Base-by-base conservation (phyloP, 306 rosid genomes). In the Clitoria ternatea region DNA sequence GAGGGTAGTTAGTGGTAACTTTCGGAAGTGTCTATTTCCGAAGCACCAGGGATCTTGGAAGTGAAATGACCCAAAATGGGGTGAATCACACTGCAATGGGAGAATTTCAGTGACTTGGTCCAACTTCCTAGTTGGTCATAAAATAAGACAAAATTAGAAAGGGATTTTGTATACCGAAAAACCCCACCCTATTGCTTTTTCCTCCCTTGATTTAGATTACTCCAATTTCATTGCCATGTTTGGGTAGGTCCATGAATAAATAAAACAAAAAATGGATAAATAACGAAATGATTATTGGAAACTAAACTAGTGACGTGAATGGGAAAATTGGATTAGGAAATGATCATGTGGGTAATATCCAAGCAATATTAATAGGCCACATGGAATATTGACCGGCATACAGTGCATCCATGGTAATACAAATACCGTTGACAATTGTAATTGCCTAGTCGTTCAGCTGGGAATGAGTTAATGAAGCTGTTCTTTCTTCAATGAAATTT, bases 41-140 rank as follows among this genome's bases (percentile, higher is more conserved):
- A 66, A 53, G 47, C 59, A 29, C 75, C 79, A 45, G 5, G 1
- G 26, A 53, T 17, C 61, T 75, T 73, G 83, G 84, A 76, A 78
- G 85, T 77, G 67, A 60, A 73, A 72, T 66, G 44, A 61, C 79
- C 70, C 59, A 67, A 67, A 71, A 76, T 43, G 27, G 69, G 55
- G 50, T 49, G 42, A 13, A 29, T 64, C 23, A 30, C 32, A 11
- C 27, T 62, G 33, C 52, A 7, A 32, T 48, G 13, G 50, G 74
- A 55, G 45, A 59, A 50, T 60, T 75, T 71, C 35, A 40, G 47
- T 33, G 43, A 70, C 13, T 14, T 42, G 66, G 66, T 37, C 67
- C 73, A 62, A 70, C 30, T 61, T 53, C 43, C 80, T 50, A 36
- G 13, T 62, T 75, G 60, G 70, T 27, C 72, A 37, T 53, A 47